These are phyloP conservation scores for Jaapia argillacea DNA, from an alignment of 768 basidiomycete species.

Conservation along the genomic window DNA sequence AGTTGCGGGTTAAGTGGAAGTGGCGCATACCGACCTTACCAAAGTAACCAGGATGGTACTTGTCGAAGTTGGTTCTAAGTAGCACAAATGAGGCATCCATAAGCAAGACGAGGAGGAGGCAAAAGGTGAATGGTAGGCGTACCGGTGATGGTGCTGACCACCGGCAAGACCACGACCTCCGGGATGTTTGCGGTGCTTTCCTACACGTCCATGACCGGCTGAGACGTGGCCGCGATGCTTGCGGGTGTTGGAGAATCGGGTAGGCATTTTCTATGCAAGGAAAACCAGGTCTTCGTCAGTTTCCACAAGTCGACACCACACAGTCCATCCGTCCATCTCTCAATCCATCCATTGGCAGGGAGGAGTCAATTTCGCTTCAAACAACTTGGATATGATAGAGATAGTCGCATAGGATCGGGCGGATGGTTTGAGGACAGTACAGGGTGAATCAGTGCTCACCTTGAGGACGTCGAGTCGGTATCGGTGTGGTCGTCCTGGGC, in stretches of 20 bases:
- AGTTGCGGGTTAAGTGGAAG: slow-evolving; percentile 91
- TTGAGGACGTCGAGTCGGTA: slow-evolving; percentile 41
- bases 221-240: slow-evolving; percentile 99
- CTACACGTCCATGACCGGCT: slow-evolving; percentile 99
- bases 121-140: slow-evolving; percentile 22
- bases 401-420: not conserved
- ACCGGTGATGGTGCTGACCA: slow-evolving; percentile 99
- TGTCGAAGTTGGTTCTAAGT: slow-evolving; percentile 88
- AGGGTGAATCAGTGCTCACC: slow-evolving; percentile 37
- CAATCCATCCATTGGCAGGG: slow-evolving; percentile 46
- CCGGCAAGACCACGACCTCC: slow-evolving; percentile 99
- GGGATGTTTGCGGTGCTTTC: slow-evolving; percentile 99
- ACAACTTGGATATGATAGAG: slow-evolving; percentile 10
- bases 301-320: slow-evolving; percentile 1
- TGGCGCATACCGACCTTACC: slow-evolving; percentile 99
- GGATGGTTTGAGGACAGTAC: not conserved
- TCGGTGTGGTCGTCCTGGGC: slow-evolving; percentile 29
- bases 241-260: slow-evolving; percentile 92
- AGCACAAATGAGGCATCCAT: not conserved
- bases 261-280: slow-evolving; percentile 67
- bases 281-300: not conserved
- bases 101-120: not conserved
- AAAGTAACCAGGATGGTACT: slow-evolving; percentile 99
- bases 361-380: slow-evolving; percentile 9
- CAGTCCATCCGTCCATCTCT: slow-evolving; percentile 24